Evolutionary conservation across 1,139 yeast species (phyloP), one percentile per base, ranked within the genome.

Genomic region (Hyphopichia khmerensis): DNA sequence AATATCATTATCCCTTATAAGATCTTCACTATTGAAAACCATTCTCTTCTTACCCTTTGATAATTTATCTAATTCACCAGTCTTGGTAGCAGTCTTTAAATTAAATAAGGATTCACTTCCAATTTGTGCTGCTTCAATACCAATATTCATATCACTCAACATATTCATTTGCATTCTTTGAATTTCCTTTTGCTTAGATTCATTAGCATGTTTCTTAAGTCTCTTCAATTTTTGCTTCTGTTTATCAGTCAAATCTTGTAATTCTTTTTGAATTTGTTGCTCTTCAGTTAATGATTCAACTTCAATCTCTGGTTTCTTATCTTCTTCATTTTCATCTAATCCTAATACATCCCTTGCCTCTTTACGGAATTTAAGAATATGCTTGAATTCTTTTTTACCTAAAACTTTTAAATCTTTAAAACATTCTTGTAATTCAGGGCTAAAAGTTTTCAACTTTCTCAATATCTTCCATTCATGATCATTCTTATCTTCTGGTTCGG

Each of bases 151-250:
- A 57, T 95, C 96, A 2, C 96, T 87, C 47, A 87, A 73, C 97
- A 93, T 91, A 61, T 88, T 89, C 95, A 93, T 86, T 67, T 93
- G 98, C 86, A 90, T 84, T 67, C 98, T 80, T 42, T 79, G 77
- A 43, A 93, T 81, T 60, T 91, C 98, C 63, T 87, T 88, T 61
- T 89, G 96, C 59, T 89, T 90, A 50, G 66, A 55, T 65, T 91
- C 97, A 60, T 93, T 91, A 40, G 80, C 79, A 52, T 77, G 81
- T 64, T 96, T 83, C 66, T 84, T 88, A 50, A 84, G 91, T 58
- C 97, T 81, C 64, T 85, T 91, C 40, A 67, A 67, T 52, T 80
- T 80, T 51, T 84, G 77, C 51, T 80, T 77, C 52, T 87, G 90
- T 52, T 79, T 87, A 30, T 83, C 90, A 46, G 82, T 79, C 53